These are phyloP conservation scores for Entamoeba invadens DNA, from an alignment of 208 protist genomes.

Conservation along the genomic window DNA sequence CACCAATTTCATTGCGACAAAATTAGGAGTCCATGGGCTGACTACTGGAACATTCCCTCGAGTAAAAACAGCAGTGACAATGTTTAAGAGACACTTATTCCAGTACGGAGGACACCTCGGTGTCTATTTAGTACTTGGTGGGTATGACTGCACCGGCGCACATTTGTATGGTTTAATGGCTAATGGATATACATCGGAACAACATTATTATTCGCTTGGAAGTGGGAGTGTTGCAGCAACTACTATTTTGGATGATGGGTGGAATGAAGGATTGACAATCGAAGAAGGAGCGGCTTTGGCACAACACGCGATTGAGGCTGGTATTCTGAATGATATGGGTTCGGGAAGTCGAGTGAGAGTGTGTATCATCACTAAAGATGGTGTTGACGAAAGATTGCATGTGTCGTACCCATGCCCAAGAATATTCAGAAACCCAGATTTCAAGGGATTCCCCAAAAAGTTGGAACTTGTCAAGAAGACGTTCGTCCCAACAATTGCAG, in stretches of 20 bases:
- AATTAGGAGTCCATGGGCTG: slow-evolving; percentile 77
- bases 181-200: slow-evolving; percentile 81
- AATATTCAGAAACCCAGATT: background rate
- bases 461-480: background rate
- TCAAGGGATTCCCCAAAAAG: background rate
- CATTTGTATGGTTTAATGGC: slow-evolving; percentile 84
- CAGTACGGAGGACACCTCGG: slow-evolving; percentile 89
- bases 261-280: slow-evolving; percentile 63
- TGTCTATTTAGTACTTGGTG: slow-evolving; percentile 92
- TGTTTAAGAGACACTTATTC: slow-evolving; percentile 88
- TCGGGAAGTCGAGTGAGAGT: slow-evolving; percentile 96
- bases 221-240: slow-evolving; percentile 96
- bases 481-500: background rate
- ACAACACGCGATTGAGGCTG: slow-evolving; percentile 76
- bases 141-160: slow-evolving; percentile 82
- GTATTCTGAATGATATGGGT: slow-evolving; percentile 99
- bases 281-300: slow-evolving; percentile 90
- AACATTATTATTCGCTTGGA: slow-evolving; percentile 96
- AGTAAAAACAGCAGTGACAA: slow-evolving; percentile 77
- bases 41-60: slow-evolving; percentile 74
- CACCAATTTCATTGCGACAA: slow-evolving; percentile 68
- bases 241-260: slow-evolving; percentile 74
- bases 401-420: background rate
- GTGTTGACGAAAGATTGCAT: background rate
- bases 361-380: slow-evolving; percentile 64